Base-by-base conservation (phyloP, 179 eudicot genomes). In the Silene noctiflora region DNA sequence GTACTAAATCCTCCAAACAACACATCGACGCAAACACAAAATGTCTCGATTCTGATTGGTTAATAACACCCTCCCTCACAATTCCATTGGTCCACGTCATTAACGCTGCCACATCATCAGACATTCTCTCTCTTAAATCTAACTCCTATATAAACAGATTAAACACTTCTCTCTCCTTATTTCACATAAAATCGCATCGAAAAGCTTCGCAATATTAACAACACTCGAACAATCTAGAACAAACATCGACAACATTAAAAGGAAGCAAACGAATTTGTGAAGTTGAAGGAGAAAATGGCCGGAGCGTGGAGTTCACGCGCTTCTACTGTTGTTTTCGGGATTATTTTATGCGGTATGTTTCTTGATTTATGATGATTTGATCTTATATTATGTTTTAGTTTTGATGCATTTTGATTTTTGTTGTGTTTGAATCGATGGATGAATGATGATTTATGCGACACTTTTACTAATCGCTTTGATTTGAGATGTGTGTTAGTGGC, bases 331-430 rank as follows among this genome's bases (percentile, higher is more conserved):
- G 77, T 72, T 5, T 60, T 80, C 0, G 88, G 79, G 44, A 81
- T 85, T 80, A 60, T 85, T 51, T 73, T 85, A 10, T 80, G 82
- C 68, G 88, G 88, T 85, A 53, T 78, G 69, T 31, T 42, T 74
- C 19, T 20, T 19, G 6, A 0, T 48, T n/a, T 74, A 1, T 12
- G 10, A 16, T 27, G 55, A 44, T 27, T 6, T 62, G 0, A 1
- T 25, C 7, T 66, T 29, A 24, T 63, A 25, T 25, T 9, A 22
- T 63, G 11, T 63, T 12, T 11, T 6, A 8, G 13, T 7, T 62
- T 7, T 63, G 33, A 11, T 44, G 51, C 51, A 44, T 31, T 75
- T 22, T 46, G 74, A 25, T 51, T 71, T 71, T 13, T 8, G 0
- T 55, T n/a, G 42, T n/a, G 12, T 66, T 66, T 66, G 51, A 62